phyloP scores from a whole-genome alignment of 352 stramenopile species.

The Albugo candida region DNA sequence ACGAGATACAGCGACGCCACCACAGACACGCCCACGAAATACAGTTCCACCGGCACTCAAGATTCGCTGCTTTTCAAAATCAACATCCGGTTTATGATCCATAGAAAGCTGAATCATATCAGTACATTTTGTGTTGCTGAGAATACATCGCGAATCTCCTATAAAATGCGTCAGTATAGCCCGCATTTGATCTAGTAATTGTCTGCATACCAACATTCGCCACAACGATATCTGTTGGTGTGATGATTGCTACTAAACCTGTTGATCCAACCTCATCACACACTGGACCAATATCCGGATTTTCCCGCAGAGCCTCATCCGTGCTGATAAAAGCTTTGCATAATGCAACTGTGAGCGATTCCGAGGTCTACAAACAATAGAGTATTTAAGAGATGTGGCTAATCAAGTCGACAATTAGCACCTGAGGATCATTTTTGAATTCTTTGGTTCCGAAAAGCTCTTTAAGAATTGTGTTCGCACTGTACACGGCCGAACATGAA shows the following conservation, averaged over 20 bases:
- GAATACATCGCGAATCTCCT: slow-evolving; percentile 67
- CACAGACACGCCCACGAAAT: slow-evolving; percentile 67
- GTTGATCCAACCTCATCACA: slow-evolving; percentile 73
- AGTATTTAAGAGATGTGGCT: neutral
- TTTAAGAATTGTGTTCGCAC: slow-evolving; percentile 42
- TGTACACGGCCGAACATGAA: slow-evolving; percentile 11
- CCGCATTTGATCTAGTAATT: neutral
- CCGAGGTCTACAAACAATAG: slow-evolving; percentile 17
- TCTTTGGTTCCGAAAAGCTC: slow-evolving; percentile 44
- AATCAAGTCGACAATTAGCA: slow-evolving; percentile 2
- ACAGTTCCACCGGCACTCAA: slow-evolving; percentile 62
- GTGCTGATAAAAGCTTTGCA: slow-evolving; percentile 52
- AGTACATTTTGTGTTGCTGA: slow-evolving; percentile 50
- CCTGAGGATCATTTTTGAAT: slow-evolving; percentile 51
- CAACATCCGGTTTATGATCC: slow-evolving; percentile 72
- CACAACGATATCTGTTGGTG: slow-evolving; percentile 58
- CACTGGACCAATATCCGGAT: slow-evolving; percentile 33
- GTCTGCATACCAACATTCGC: slow-evolving; percentile 33
- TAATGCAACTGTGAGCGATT: slow-evolving; percentile 50
- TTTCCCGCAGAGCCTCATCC: slow-evolving; percentile 50
- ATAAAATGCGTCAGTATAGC: neutral
- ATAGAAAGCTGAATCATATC: slow-evolving; percentile 65
- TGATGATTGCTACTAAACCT: slow-evolving; percentile 61
- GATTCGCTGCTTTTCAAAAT: slow-evolving; percentile 76
- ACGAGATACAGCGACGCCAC: slow-evolving; percentile 62